Evolutionary conservation across 2,329 filamentous ascomycete species (phyloP).

Genomic region (Paraphaeosphaeria sporulosa): DNA sequence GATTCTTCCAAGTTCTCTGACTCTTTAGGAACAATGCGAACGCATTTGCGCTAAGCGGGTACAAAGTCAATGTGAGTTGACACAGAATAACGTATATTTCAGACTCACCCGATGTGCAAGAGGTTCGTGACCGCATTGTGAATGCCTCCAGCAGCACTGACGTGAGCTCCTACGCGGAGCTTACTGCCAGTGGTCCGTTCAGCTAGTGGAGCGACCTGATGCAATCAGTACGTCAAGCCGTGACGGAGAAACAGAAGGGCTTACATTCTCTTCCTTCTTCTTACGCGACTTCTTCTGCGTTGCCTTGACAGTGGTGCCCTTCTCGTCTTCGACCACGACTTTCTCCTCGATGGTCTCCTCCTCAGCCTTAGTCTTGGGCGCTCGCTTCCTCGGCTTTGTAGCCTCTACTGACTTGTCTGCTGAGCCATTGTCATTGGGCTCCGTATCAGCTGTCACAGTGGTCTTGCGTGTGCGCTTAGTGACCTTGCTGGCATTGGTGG

Average conservation of each 20-base stretch:
- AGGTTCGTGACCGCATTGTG: constrained; percentile 86
- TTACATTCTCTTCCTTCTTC: constrained; percentile 60
- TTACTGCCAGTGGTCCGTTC: constrained; percentile 73
- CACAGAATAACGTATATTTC: too few species aligned
- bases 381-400: constrained; percentile 22
- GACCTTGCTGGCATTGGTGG: constrained; percentile 8
- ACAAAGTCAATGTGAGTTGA: too few species aligned
- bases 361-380: constrained; percentile 28
- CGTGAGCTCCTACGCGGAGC: constrained; percentile 91
- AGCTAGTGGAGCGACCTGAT: constrained; percentile 66
- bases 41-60: constrained; percentile 72
- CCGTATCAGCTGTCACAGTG: constrained; percentile 19
- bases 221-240: neutral
- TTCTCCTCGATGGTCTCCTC: constrained; percentile 22
- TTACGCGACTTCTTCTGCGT: constrained; percentile 57
- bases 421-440: constrained; percentile 11
- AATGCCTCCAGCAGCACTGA: constrained; percentile 88
- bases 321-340: constrained; percentile 17
- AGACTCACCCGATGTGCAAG: constrained; percentile 70
- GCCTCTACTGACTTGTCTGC: constrained; percentile 4
- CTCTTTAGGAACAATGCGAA: constrained; percentile 97
- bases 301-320: constrained; percentile 20
- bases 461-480: constrained; percentile 29
- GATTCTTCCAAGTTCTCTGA: constrained; percentile 92
- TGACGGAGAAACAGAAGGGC: neutral